Evolutionary conservation across 768 basidiomycete species (phyloP).

Genomic region (Boletus subcaerulescens): DNA sequence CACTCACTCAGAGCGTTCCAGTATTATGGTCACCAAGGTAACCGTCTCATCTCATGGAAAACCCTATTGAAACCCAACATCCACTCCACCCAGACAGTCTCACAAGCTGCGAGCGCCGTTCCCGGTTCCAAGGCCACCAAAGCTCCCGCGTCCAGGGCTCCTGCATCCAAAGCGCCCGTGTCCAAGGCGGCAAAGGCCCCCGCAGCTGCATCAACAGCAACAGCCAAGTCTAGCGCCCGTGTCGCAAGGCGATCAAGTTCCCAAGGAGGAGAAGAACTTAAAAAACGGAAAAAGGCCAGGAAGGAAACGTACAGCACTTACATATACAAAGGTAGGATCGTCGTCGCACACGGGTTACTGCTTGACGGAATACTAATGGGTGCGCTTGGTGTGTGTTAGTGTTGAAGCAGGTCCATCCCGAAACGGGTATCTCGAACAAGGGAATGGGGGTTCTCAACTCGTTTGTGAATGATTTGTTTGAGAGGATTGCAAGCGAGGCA

Average conservation of each 20-base stretch:
- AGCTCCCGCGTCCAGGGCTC: background rate
- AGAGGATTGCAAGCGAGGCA: constrained; percentile 53
- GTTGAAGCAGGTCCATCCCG: constrained; percentile 71
- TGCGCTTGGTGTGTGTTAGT: constrained; percentile 26
- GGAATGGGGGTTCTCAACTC: constrained; percentile 58
- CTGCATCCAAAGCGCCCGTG: constrained; percentile 11
- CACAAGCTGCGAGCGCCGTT: background rate
- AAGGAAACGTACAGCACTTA: constrained; percentile 65
- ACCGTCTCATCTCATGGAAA: background rate
- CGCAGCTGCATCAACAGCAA: constrained; percentile 29
- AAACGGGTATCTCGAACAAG: constrained; percentile 72
- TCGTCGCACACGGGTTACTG: background rate
- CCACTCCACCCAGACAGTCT: background rate
- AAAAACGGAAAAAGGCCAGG: constrained; percentile 54
- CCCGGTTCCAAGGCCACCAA: constrained; percentile 35
- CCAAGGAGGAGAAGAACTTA: constrained; percentile 38
- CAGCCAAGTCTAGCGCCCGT: constrained; percentile 34
- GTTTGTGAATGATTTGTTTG: constrained; percentile 62
- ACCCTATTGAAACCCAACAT: no score
- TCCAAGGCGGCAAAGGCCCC: constrained; percentile 57
- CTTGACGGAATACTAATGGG: background rate
- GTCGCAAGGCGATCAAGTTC: background rate
- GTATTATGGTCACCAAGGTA: constrained; percentile 2
- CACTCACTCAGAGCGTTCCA: background rate
- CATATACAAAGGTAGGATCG: constrained; percentile 52